Base-by-base conservation (phyloP, 2,329 filamentous ascomycete genomes). In the Colletotrichum theobromicola region DNA sequence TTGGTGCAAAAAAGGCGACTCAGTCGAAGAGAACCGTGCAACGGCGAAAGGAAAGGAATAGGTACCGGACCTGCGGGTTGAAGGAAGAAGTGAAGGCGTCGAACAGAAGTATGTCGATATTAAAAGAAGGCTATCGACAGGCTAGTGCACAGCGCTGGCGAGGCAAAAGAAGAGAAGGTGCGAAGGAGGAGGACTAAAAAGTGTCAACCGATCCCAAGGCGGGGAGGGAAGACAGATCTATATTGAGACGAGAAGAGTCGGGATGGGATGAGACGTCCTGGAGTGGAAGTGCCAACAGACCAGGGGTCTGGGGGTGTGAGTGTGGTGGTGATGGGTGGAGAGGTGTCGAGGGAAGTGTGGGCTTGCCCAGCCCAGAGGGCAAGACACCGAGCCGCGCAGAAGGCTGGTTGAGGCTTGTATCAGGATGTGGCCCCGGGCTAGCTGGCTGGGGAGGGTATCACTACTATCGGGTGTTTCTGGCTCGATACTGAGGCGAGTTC, bases 101-200 rank as follows among this genome's bases (percentile, higher is more conserved):
- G 76, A 83, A 79, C 79, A 81, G 79, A 80, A 82, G 78, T 76
- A 76, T 80, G 83, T 80, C 84, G 85, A 87, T 85, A 83, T 86
- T 84, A 89, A 88, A 74, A 86, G 85, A 89, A 85, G 83, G 85
- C 81, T 88, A 88, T 86, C 86, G 86, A 88, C 85, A 84, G 83
- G 83, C 85, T 84, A 87, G 85, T 87, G 86, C 85, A 85, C 86
- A 87, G 86, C 85, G 84, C 85, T 85, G 83, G 82, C 80, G 79
- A 81, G 78, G 78, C 78, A 81, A 50, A 79, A 77, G 75, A 81
- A 69, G 80, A 77, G 78, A 81, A 77, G 77, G 77, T 79, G 76
- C 79, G 77, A 77, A 78, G 80, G 74, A 79, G 76, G 80, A 74
- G 79, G 76, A 70, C 78, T 77, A 77, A 80, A 78, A 77, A 75